Conservation (phyloP, 192 early-diverging fungal species). For the Gigaspora rosea region DNA sequence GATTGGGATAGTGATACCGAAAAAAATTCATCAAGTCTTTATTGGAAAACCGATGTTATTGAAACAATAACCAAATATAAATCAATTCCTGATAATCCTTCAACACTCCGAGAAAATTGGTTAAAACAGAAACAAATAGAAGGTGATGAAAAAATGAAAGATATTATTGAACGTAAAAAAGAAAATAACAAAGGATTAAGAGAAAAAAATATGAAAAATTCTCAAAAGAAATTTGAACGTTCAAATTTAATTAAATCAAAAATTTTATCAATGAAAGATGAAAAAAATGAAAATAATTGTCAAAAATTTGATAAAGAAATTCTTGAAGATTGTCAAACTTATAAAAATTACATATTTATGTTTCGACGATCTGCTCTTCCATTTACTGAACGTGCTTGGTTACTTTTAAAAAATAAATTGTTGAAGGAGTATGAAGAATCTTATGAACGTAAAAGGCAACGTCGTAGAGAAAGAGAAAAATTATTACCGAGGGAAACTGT, state of each 20-base stretch:
- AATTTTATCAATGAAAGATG: too few relatives aligned
- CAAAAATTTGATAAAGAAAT: too few relatives aligned
- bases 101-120: background rate
- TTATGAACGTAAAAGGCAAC: background rate
- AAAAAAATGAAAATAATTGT: too few relatives aligned
- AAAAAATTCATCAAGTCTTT: background rate
- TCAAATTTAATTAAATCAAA: background rate
- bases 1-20: background rate
- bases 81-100: background rate
- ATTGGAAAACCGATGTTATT: background rate
- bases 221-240: background rate
- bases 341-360: too few relatives aligned
- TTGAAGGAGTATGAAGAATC: constrained; percentile 1
- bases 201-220: background rate
- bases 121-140: background rate
- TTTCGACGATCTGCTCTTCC: background rate
- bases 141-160: background rate
- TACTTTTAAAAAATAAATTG: constrained; percentile 17
- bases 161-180: background rate
- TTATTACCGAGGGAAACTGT: too few relatives aligned
- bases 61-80: background rate
- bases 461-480: too few relatives aligned
- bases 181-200: constrained; percentile 1
- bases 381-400: constrained; percentile 23
- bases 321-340: too few relatives aligned